These are phyloP conservation scores for Clavariopsis aquatica DNA, from an alignment of 495 filamentous ascomycete species.

Conservation along the genomic window DNA sequence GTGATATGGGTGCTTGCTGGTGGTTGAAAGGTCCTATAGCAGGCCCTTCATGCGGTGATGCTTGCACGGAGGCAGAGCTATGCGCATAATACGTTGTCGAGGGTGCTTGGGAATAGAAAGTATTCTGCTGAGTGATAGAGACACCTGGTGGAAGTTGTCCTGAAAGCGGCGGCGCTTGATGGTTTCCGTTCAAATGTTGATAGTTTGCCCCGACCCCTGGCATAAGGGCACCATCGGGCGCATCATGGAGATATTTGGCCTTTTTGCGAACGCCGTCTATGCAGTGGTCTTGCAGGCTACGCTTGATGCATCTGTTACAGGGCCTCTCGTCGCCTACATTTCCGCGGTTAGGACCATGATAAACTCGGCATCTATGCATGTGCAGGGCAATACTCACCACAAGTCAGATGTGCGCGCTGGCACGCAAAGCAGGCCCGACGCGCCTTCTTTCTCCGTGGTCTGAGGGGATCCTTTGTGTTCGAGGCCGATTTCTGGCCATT, in stretches of 20 bases:
- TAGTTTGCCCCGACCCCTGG: constrained; percentile 57
- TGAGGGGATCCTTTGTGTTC: constrained; percentile 79
- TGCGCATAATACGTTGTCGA: constrained; percentile 37
- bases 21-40: constrained; percentile 32
- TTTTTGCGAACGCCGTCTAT: constrained; percentile 97
- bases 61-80: constrained; percentile 21
- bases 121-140: constrained; percentile 20
- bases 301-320: constrained; percentile 90
- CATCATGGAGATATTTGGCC: constrained; percentile 98
- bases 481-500: constrained; percentile 59
- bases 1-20: constrained; percentile 41
- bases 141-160: constrained; percentile 10
- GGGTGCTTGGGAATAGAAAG: constrained; percentile 31
- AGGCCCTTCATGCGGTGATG: constrained; percentile 37
- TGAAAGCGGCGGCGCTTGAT: not conserved
- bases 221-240: constrained; percentile 74
- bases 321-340: constrained; percentile 77
- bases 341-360: not conserved
- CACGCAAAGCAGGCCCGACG: constrained; percentile 93
- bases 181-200: constrained; percentile 46
- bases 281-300: constrained; percentile 83
- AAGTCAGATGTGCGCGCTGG: constrained; percentile 95
- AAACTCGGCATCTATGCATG: not conserved
- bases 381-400: constrained; percentile 72
- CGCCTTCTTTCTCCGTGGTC: constrained; percentile 93